Evolutionary conservation across 148 eudicot genomes (phyloP).

Genomic region (Tetragonia tetragonoides): DNA sequence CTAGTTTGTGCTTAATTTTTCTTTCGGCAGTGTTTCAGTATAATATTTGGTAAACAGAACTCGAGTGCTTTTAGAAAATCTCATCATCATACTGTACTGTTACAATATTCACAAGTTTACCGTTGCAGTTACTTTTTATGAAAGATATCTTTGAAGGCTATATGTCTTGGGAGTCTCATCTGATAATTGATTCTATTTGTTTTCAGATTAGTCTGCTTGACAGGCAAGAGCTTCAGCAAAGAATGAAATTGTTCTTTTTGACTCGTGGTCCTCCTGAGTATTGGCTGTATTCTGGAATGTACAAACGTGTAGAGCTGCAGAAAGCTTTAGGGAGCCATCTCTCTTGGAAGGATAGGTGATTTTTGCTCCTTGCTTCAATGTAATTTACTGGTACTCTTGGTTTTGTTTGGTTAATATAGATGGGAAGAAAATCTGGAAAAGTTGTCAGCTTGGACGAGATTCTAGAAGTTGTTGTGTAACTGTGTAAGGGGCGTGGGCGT

Average conservation of each 20-base stretch:
- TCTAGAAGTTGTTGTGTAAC: too few species aligned
- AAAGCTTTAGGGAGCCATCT: constrained; percentile 91
- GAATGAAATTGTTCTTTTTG: constrained; percentile 58
- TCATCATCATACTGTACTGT: background rate
- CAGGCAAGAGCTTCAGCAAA: constrained; percentile 88
- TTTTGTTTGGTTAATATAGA: background rate
- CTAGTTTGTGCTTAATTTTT: background rate
- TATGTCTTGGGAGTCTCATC: background rate
- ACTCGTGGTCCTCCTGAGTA: constrained; percentile 84
- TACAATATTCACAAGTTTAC: background rate
- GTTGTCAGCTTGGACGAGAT: background rate
- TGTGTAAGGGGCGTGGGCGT: too few species aligned
- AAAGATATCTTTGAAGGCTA: background rate
- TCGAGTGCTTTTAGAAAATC: background rate
- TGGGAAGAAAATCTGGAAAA: background rate
- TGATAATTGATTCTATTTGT: constrained; percentile 7
- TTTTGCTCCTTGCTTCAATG: constrained; percentile 15
- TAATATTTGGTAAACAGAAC: background rate
- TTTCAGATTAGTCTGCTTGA: constrained; percentile 85
- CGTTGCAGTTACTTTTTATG: background rate
- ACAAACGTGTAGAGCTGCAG: constrained; percentile 85
- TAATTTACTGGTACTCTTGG: background rate
- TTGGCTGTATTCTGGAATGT: constrained; percentile 68
- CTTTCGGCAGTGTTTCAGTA: background rate
- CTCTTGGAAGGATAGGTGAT: constrained; percentile 94